phyloP scores from a whole-genome alignment of 2,329 filamentous ascomycete species.

The Salinomyces thailandicus region DNA sequence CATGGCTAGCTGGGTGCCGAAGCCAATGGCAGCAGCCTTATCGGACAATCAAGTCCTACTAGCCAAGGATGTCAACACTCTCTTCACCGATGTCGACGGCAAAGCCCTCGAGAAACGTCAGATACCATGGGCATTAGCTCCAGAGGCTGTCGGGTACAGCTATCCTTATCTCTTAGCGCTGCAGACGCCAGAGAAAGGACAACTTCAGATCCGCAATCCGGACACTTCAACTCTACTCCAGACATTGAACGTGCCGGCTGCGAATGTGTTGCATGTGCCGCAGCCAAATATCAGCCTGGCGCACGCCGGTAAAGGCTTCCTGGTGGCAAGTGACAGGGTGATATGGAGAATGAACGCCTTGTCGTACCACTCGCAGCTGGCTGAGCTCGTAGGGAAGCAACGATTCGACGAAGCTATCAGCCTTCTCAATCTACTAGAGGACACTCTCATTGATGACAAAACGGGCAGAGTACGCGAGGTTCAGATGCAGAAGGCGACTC shows the following conservation, averaged over 20 bases:
- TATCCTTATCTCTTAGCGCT: conserved; percentile 91
- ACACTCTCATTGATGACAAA: conserved; percentile 79
- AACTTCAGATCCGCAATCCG: conserved; percentile 82
- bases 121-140: conserved; percentile 82
- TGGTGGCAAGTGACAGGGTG: conserved; percentile 79
- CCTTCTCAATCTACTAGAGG: conserved; percentile 78
- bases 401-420: conserved; percentile 88
- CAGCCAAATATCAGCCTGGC: conserved; percentile 89
- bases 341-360: conserved; percentile 96
- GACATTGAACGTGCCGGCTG: conserved; percentile 69
- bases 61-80: conserved; percentile 94
- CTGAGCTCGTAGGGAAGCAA: conserved; percentile 62
- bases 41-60: conserved; percentile 75
- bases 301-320: conserved; percentile 89
- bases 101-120: conserved; percentile 74
- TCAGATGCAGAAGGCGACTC: conserved; percentile 84
- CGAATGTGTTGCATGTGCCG: conserved; percentile 78
- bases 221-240: conserved; percentile 85
- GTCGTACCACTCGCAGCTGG: conserved; percentile 81
- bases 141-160: conserved; percentile 87
- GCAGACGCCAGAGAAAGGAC: conserved; percentile 71
- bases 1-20: conserved; percentile 81
- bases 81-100: conserved; percentile 79
- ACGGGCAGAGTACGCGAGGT: conserved; percentile 68
- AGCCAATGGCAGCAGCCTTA: conserved; percentile 74